Conservation (phyloP, 2,329 filamentous ascomycete species). For the Neocucurbitaria cava region DNA sequence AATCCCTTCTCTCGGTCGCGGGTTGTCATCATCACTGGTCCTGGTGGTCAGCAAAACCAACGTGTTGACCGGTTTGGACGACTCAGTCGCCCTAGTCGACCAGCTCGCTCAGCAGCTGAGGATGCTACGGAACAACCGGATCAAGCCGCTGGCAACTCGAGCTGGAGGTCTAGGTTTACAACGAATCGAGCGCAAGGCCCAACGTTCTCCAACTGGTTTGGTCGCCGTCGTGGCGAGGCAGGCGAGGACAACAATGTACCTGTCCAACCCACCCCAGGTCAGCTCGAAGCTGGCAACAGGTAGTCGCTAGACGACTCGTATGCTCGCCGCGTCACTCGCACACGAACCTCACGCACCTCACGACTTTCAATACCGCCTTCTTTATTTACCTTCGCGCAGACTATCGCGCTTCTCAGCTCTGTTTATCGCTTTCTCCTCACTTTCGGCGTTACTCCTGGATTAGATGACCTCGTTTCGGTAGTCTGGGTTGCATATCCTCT, state of each 20-base stretch:
- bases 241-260: slow-evolving; percentile 19
- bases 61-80: slow-evolving; percentile 28
- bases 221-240: slow-evolving; percentile 31
- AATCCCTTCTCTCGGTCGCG: slow-evolving; percentile 45
- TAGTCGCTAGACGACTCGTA: slow-evolving; percentile 14
- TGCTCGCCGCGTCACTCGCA: background rate
- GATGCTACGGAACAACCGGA: slow-evolving; percentile 16
- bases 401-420: background rate
- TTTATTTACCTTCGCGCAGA: background rate
- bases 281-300: slow-evolving; percentile 47
- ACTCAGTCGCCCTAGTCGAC: slow-evolving; percentile 35
- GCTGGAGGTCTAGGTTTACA: slow-evolving; percentile 36
- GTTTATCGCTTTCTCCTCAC: background rate
- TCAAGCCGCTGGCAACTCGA: slow-evolving; percentile 12
- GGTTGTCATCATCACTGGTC: slow-evolving; percentile 32
- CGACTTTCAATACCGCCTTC: background rate
- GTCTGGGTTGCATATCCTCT: background rate
- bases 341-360: background rate
- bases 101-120: slow-evolving; percentile 19
- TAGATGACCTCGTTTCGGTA: background rate
- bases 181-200: slow-evolving; percentile 20
- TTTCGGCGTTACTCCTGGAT: background rate
- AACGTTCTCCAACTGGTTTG: slow-evolving; percentile 36
- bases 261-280: slow-evolving; percentile 40
- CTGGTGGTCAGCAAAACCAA: slow-evolving; percentile 12